Percentiles rank a stretch among this genome's conserved stretches.
phyloP scores from a whole-genome alignment of 2,329 filamentous ascomycete species.

The Exserohilum turcica region DNA sequence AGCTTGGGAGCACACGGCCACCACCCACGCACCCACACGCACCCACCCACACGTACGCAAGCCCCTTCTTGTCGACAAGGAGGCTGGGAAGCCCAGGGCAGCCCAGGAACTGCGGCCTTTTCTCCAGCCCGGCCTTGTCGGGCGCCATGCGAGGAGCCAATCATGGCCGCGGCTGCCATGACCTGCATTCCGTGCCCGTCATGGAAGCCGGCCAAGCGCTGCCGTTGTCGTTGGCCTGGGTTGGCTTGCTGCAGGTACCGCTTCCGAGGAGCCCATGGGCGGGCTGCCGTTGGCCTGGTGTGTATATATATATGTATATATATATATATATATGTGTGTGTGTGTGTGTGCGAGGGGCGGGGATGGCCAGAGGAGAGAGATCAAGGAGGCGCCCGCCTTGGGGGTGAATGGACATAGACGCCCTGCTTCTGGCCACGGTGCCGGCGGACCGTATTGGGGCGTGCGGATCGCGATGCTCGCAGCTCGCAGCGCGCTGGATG shows the following conservation, averaged over 20 bases:
- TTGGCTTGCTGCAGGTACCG: constrained; percentile 35
- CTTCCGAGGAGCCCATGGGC: background rate
- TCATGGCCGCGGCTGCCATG: constrained; percentile 22
- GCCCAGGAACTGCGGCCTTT: constrained; percentile 6
- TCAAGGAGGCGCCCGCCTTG: too few relatives aligned
- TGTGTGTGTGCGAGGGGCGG: too few relatives aligned
- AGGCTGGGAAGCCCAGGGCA: constrained; percentile 38
- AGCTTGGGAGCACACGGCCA: constrained; percentile 2
- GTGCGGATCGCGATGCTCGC: background rate
- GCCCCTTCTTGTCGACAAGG: constrained; percentile 19
- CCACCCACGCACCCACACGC: background rate
- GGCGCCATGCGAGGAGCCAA: constrained; percentile 30
- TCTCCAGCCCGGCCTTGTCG: constrained; percentile 29
- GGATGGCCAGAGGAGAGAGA: too few relatives aligned
- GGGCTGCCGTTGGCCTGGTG: background rate
- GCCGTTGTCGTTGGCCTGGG: constrained; percentile 13
- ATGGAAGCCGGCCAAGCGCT: constrained; percentile 8
- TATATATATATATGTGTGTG: too few relatives aligned
- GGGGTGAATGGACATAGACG: too few relatives aligned
- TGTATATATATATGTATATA: too few relatives aligned
- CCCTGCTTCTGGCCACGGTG: background rate
- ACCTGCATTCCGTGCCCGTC: constrained; percentile 21
- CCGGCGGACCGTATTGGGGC: background rate
- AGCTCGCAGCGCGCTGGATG: too few relatives aligned
- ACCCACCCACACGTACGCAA: constrained; percentile 21